Conservation (phyloP, 257 asterid genomes). For the Leonotis leonurus region DNA sequence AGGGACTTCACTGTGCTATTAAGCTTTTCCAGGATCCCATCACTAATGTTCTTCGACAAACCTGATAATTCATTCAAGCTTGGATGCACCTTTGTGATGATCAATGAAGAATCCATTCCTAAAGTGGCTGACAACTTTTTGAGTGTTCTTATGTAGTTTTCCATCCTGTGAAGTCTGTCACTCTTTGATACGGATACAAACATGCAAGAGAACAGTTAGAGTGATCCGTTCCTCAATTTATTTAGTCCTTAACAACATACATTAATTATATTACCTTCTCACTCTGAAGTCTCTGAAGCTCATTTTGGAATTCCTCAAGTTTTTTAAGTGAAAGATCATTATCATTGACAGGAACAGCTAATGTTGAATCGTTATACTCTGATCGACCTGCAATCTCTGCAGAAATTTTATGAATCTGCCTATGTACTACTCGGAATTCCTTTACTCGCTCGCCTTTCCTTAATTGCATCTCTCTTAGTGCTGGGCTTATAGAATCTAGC, state of each 20-base stretch:
- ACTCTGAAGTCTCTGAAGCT: constrained; percentile 78
- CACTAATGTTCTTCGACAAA: constrained; percentile 83
- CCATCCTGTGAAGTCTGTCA: constrained; percentile 83
- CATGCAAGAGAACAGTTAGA: constrained; percentile 5
- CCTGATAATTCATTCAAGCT: constrained; percentile 92
- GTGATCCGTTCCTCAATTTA: neutral
- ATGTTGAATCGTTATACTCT: constrained; percentile 59
- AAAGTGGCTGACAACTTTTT: constrained; percentile 56
- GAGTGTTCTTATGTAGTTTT: constrained; percentile 60
- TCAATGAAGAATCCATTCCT: constrained; percentile 89
- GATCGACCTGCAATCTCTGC: constrained; percentile 82
- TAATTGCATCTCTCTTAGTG: constrained; percentile 76
- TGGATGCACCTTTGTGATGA: constrained; percentile 93
- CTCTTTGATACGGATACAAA: constrained; percentile 35
- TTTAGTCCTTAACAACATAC: neutral
- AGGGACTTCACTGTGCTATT: constrained; percentile 65
- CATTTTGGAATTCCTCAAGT: constrained; percentile 79
- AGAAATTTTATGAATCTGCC: constrained; percentile 73
- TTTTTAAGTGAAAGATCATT: constrained; percentile 78
- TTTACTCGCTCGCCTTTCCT: constrained; percentile 77
- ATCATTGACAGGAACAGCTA: constrained; percentile 45
- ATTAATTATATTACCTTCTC: constrained; percentile 57
- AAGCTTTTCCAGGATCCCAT: constrained; percentile 64
- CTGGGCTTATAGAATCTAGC: constrained; percentile 74
- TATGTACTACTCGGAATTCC: constrained; percentile 72